Base-by-base conservation (phyloP, 2,329 filamentous ascomycete species). In the Hypoxylon sp. region DNA sequence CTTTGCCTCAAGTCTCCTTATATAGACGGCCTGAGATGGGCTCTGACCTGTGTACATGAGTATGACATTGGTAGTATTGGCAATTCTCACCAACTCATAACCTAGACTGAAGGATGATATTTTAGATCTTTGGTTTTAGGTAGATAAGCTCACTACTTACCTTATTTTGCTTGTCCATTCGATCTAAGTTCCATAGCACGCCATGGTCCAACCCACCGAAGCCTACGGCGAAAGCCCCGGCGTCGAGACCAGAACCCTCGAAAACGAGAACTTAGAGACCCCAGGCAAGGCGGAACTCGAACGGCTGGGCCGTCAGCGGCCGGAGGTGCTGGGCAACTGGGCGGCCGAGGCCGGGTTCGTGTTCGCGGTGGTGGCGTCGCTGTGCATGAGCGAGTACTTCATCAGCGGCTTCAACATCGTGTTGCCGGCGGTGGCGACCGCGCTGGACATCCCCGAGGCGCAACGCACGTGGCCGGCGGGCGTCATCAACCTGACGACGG, bases 321-420 rank as follows among this genome's bases (percentile, higher is more conserved):
- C 86, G 1, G 73, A 77, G 1, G 72, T 71, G 18, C 86, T 88
- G 68, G 69, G 71, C 4, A 79, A 78, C 2, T 68, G 75, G 23
- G 79, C 77, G 71, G 72, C 81, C 3, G 86, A 88, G 66, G 62
- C 81, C n/a, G 80, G 79, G 3, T 88, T 88, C 67, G 80, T 84
- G 65, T 82, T 86, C 63, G 81, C 83, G 0, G 77, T 87, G 26
- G 72, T 85, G 8, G 78, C 83, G 68, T 85, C 83, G 17, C 82
- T 86, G 72, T 80, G 86, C 51, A 77, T 87, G 55, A 67, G 85
- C 79, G 90, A 93, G 75, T 93, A 88, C 73, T 89, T 88, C 69
- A 83, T 94, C 47, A 89, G 87, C 42, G 91, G 91, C 26, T 95
- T 93, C 72, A 83, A 83, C 57, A 88, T 89, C 64, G 83, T 94